Base-by-base conservation (phyloP, 2,329 filamentous ascomycete genomes). In the Ophioceras dolichostomum region DNA sequence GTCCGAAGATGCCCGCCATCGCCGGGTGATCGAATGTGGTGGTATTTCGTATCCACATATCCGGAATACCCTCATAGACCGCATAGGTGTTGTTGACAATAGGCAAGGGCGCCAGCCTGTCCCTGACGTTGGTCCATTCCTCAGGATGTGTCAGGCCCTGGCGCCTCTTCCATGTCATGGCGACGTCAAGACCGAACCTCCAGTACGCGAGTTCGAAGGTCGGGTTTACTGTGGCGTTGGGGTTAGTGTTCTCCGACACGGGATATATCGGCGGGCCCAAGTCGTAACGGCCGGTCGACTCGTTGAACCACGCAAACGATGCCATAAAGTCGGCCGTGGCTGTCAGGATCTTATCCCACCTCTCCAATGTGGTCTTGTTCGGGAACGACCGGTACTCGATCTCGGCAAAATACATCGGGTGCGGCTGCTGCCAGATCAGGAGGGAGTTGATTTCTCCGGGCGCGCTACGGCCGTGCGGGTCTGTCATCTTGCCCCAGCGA, bases 351-450 rank as follows among this genome's bases (percentile, higher is more conserved):
- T 49, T 48, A 38, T 76, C 65, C 74, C 74, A 78, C 24, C 62
- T 63, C 29, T 48, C 35, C 5, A 78, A 49, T 0, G 64, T 71
- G 4, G 55, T 49, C 3, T 52, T 37, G 7, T 53, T 59, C 0
- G 66, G 62, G 37, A 57, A 63, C 1, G 58, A 58, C 17, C 67
- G 59, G 46, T 68, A 75, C 46, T 73, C 67, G 14, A 67, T 53
- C 49, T 75, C 71, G 0, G 73, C 73, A 45, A 76, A 72, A 47
- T 71, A 73, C 60, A 76, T 68, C 0, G 67, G 61, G 48, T 78
- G 73, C 7, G 71, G 72, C 45, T 76, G 73, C 45, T 78, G 73
- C 73, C 73, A 78, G 39, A 76, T 69, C 3, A 79, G 55, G 2
- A 78, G 55, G 9, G 64, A 67, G 49, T 78, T 78, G 48, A 77